These are phyloP conservation scores for Nannochloropsis salina DNA, from an alignment of 108 stramenopile species.

Conservation along the genomic window DNA sequence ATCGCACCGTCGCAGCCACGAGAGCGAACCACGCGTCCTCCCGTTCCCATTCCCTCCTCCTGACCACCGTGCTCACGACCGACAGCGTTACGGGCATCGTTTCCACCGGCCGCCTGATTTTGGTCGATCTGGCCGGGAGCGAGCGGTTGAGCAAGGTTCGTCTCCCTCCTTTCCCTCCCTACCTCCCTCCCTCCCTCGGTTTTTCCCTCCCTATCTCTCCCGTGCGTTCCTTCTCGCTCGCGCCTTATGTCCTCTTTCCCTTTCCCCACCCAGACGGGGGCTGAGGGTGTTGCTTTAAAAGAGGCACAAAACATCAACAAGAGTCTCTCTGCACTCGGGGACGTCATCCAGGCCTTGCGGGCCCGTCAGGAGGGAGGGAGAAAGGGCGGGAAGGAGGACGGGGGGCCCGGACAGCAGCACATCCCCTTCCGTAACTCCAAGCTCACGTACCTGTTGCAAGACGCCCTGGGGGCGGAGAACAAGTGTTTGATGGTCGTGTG, in stretches of 20 bases:
- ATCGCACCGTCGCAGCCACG: constrained; percentile 60
- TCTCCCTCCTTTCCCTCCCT: neutral
- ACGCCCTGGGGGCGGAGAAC: constrained; percentile 43
- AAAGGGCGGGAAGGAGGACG: neutral
- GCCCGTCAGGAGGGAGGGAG: constrained; percentile 28
- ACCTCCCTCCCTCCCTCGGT: neutral
- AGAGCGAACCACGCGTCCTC: constrained; percentile 64
- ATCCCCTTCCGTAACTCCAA: constrained; percentile 60
- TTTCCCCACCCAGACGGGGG: constrained; percentile 28
- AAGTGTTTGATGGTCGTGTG: constrained; percentile 56
- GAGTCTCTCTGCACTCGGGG: constrained; percentile 57
- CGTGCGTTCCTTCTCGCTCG: neutral
- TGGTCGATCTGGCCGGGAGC: constrained; percentile 73
- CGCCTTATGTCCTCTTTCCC: neutral
- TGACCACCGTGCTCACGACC: constrained; percentile 49
- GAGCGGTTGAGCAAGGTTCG: constrained; percentile 65
- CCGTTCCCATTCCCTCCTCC: constrained; percentile 61
- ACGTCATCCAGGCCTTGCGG: constrained; percentile 56
- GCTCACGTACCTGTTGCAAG: constrained; percentile 59
- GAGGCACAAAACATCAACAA: constrained; percentile 63
- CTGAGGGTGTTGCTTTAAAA: constrained; percentile 32
- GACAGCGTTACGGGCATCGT: constrained; percentile 49
- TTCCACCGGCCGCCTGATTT: constrained; percentile 60
- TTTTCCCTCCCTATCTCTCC: neutral
- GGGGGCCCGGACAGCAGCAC: constrained; percentile 26